phyloP scores from a whole-genome alignment of 148 eudicot genomes.

The Chenopodium formosanum region DNA sequence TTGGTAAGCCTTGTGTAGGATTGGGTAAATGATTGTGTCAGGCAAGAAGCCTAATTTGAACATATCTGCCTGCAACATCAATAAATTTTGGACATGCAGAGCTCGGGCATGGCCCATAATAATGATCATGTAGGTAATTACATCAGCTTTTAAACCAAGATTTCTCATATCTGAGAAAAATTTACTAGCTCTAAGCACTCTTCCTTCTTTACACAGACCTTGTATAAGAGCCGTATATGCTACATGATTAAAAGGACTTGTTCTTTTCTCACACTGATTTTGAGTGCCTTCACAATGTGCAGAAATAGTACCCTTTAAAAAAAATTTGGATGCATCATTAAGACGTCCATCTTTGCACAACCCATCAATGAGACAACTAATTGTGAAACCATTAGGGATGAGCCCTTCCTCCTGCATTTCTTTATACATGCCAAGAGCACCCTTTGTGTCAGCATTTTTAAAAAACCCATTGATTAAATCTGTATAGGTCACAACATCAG shows the following conservation, averaged over 20 bases:
- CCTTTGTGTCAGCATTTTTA: constrained; percentile 45
- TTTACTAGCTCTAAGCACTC: constrained; percentile 55
- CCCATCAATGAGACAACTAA: constrained; percentile 73
- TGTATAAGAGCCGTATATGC: constrained; percentile 67
- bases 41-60: constrained; percentile 62
- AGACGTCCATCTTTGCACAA: constrained; percentile 62
- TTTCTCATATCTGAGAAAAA: constrained; percentile 61
- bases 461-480: constrained; percentile 73
- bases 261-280: constrained; percentile 14
- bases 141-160: constrained; percentile 52
- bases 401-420: constrained; percentile 68
- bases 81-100: constrained; percentile 40
- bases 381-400: constrained; percentile 56
- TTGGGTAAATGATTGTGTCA: constrained; percentile 30
- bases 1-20: constrained; percentile 43
- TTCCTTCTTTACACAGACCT: constrained; percentile 60
- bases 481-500: constrained; percentile 79
- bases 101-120: constrained; percentile 42
- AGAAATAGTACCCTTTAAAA: constrained; percentile 38
- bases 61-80: constrained; percentile 86
- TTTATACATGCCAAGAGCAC: constrained; percentile 61
- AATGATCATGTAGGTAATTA: constrained; percentile 42
- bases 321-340: constrained; percentile 51
- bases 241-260: constrained; percentile 43
- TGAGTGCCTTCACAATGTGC: constrained; percentile 19